These are phyloP conservation scores for Globisporangium lucens DNA, from an alignment of 352 stramenopile species.

Conservation along the genomic window DNA sequence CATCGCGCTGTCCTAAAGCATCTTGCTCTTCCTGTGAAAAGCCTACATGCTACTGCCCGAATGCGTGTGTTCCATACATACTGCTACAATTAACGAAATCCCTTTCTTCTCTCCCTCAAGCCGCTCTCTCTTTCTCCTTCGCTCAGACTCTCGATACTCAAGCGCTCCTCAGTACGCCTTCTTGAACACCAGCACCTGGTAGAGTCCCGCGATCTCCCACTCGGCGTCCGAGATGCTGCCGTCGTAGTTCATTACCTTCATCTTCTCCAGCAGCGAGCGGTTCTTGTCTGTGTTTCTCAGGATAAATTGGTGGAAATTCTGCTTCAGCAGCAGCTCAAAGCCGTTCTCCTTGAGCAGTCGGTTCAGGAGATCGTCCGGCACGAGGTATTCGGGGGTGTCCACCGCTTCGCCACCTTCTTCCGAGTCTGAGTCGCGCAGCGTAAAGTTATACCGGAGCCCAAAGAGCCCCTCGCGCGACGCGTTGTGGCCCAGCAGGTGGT, in stretches of 20 bases:
- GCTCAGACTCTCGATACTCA: neutral
- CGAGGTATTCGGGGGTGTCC: slow-evolving; percentile 89
- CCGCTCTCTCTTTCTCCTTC: neutral
- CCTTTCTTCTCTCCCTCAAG: neutral
- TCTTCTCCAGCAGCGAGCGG: slow-evolving; percentile 70
- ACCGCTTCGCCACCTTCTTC: slow-evolving; percentile 76
- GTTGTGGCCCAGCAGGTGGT: slow-evolving; percentile 39
- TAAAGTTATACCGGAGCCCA: slow-evolving; percentile 91
- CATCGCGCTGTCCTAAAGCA: slow-evolving; percentile 31
- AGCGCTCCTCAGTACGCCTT: slow-evolving; percentile 57
- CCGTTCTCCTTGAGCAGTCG: slow-evolving; percentile 67
- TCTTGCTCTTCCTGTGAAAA: neutral
- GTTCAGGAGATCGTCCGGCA: slow-evolving; percentile 76
- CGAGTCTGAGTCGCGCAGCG: slow-evolving; percentile 71
- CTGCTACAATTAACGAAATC: slow-evolving; percentile 11
- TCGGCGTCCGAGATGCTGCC: slow-evolving; percentile 82
- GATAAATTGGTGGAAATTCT: slow-evolving; percentile 87
- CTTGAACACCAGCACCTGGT: slow-evolving; percentile 84
- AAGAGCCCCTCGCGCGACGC: slow-evolving; percentile 49
- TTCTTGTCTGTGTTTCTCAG: slow-evolving; percentile 71
- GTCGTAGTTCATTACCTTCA: slow-evolving; percentile 86
- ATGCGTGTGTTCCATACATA: slow-evolving; percentile 12
- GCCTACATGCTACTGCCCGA: neutral
- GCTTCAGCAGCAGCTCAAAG: slow-evolving; percentile 78
- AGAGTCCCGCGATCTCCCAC: slow-evolving; percentile 84